Conservation (phyloP, 2,329 filamentous ascomycete genomes). For the Phoma herbarum region DNA sequence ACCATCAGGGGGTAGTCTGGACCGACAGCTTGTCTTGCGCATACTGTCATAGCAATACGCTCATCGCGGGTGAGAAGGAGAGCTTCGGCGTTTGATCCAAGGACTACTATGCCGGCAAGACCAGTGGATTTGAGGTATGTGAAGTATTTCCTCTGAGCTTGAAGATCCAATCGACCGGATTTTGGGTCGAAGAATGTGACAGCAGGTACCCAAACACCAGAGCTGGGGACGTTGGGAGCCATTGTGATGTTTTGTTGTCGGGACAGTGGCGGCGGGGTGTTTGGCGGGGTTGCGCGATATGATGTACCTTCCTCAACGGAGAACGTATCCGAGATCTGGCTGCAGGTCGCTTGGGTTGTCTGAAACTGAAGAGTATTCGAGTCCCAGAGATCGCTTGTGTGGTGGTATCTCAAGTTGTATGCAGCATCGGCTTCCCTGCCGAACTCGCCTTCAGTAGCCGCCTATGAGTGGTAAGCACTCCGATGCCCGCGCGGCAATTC, state of each 20-base stretch:
- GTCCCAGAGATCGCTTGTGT: neutral
- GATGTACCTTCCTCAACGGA: slow-evolving; percentile 5
- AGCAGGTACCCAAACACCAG: slow-evolving; percentile 52
- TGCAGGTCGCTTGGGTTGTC: neutral
- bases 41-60: slow-evolving; percentile 50
- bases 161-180: slow-evolving; percentile 53
- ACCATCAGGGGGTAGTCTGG: slow-evolving; percentile 56
- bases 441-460: slow-evolving; percentile 22
- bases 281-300: slow-evolving; percentile 10
- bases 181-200: slow-evolving; percentile 57
- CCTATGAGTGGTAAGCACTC: neutral
- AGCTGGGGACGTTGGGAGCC: slow-evolving; percentile 17
- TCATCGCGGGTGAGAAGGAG: slow-evolving; percentile 57
- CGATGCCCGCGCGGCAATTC: slow-evolving; percentile 1
- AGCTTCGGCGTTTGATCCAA: slow-evolving; percentile 59
- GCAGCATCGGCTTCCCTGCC: slow-evolving; percentile 16
- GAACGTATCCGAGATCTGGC: slow-evolving; percentile 8
- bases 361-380: neutral
- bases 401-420: slow-evolving; percentile 1
- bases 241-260: slow-evolving; percentile 4
- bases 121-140: slow-evolving; percentile 54
- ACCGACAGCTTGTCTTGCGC: slow-evolving; percentile 54
- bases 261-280: slow-evolving; percentile 6
- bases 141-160: slow-evolving; percentile 56
- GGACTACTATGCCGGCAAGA: slow-evolving; percentile 56